Conservation (phyloP, 1,284 basidiomycete genomes). For the Lentinula novae-zelandiae region DNA sequence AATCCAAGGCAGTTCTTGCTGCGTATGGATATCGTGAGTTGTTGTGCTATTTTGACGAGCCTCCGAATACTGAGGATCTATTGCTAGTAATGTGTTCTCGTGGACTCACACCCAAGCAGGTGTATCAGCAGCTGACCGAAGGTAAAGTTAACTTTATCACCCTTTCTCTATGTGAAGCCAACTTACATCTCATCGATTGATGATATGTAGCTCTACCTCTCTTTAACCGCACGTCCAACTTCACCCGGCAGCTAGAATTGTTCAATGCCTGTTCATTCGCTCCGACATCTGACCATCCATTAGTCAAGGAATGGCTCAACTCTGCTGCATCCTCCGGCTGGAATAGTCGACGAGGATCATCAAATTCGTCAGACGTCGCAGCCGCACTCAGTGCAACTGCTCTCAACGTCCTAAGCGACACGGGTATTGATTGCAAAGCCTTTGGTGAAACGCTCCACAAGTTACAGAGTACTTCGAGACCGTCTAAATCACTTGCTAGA, state of each 20-base stretch:
- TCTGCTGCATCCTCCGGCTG: slow-evolving; percentile 13
- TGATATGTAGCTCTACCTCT: slow-evolving; percentile 44
- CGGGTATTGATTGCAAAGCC: slow-evolving; percentile 33
- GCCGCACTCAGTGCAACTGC: slow-evolving; percentile 24
- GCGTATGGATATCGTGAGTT: slow-evolving; percentile 63
- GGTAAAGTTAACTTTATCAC: slow-evolving; percentile 28
- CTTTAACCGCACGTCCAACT: slow-evolving; percentile 47
- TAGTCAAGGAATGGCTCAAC: slow-evolving; percentile 32
- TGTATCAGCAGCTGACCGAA: slow-evolving; percentile 30
- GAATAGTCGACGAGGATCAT: slow-evolving; percentile 10
- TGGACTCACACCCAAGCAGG: slow-evolving; percentile 16
- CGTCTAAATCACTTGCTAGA: neutral
- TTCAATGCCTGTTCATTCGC: slow-evolving; percentile 41
- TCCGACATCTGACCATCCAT: slow-evolving; percentile 37
- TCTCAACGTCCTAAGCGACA: slow-evolving; percentile 27
- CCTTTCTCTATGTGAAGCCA: neutral
- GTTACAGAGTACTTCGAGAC: neutral
- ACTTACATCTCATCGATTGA: neutral
- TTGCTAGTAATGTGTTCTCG: slow-evolving; percentile 25
- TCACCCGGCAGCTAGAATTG: slow-evolving; percentile 43
- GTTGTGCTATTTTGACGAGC: too few relatives aligned
- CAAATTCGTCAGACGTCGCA: slow-evolving; percentile 8
- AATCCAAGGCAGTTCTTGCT: slow-evolving; percentile 51
- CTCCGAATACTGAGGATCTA: neutral
- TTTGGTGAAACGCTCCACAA: slow-evolving; percentile 29